Percentiles rank a stretch among this genome's conserved stretches.
These are phyloP conservation scores for Talaromyces verruculosus DNA, from an alignment of 2,329 filamentous ascomycete species.

Conservation along the genomic window DNA sequence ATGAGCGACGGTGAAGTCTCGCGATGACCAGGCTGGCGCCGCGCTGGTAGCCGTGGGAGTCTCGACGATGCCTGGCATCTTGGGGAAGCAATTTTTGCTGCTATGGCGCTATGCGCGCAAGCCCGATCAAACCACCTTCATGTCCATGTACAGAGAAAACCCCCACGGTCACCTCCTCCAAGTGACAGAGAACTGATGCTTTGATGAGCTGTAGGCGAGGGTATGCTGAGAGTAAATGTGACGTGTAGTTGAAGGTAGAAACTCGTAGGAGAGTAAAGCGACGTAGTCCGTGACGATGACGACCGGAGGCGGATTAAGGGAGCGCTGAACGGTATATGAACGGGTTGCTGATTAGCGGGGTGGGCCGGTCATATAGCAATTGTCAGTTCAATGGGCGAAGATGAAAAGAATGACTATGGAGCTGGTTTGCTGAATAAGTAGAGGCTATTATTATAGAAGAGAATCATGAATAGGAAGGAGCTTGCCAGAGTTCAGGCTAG, in stretches of 20 bases:
- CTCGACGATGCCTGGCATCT: conserved; percentile 44
- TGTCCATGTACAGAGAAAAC: conserved; percentile 29
- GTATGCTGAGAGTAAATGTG: conserved; percentile 2
- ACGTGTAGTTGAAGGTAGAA: neutral
- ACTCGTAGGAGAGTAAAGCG: neutral
- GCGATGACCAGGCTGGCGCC: conserved; percentile 32
- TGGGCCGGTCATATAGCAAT: neutral
- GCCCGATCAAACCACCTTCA: conserved; percentile 38
- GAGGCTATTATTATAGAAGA: neutral
- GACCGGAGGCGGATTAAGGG: neutral
- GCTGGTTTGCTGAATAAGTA: neutral
- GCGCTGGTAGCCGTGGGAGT: conserved; percentile 26
- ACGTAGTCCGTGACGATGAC: conserved; percentile 1
- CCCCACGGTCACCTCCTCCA: conserved; percentile 14
- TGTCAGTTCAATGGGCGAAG: neutral
- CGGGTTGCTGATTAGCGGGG: neutral
- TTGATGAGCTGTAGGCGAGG: neutral
- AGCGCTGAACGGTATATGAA: neutral
- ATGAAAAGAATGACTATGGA: neutral
- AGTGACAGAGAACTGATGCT: conserved; percentile 19
- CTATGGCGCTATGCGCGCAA: conserved; percentile 41
- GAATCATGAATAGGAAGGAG: conserved; percentile 1
- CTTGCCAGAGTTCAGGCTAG: neutral
- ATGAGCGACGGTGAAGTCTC: conserved; percentile 65
- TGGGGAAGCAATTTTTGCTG: conserved; percentile 36